Conservation (phyloP, 129 eudicot species). For the Lactuca sativa region DNA sequence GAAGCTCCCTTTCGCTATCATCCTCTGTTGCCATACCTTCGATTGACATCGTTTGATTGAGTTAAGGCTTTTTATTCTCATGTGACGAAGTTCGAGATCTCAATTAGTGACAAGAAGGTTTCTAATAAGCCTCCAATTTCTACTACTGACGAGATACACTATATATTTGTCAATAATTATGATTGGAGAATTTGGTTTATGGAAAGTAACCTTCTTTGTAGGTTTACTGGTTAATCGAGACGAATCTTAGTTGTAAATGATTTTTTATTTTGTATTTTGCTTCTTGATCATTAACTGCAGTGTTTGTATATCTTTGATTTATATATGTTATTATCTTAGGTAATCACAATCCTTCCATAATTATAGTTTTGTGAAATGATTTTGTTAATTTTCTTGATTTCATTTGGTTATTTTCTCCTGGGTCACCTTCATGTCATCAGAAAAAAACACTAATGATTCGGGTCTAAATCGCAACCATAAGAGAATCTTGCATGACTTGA, state of each 20-base stretch:
- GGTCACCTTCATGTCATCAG: too few species aligned
- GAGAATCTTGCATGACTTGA: too few species aligned
- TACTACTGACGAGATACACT: slow-evolving; percentile 93
- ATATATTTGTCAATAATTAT: slow-evolving; percentile 58
- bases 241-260: neutral
- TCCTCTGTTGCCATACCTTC: slow-evolving; percentile 26
- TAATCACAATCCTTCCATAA: too few species aligned
- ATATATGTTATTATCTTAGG: neutral
- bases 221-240: slow-evolving; percentile 29
- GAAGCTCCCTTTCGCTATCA: slow-evolving; percentile 23
- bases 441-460: too few species aligned
- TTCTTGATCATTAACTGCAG: neutral
- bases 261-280: neutral
- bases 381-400: too few species aligned
- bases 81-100: slow-evolving; percentile 5
- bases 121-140: slow-evolving; percentile 65
- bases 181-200: slow-evolving; percentile 84
- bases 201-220: slow-evolving; percentile 80
- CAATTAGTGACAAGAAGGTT: slow-evolving; percentile 38
- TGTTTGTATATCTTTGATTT: neutral
- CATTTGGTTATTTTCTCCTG: too few species aligned
- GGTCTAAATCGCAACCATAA: too few species aligned
- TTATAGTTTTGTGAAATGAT: too few species aligned
- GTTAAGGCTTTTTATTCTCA: slow-evolving; percentile 49
- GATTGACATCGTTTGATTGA: slow-evolving; percentile 10